These are phyloP conservation scores for Amaranthus cruentus DNA, from an alignment of 148 eudicot genomes.

Conservation along the genomic window DNA sequence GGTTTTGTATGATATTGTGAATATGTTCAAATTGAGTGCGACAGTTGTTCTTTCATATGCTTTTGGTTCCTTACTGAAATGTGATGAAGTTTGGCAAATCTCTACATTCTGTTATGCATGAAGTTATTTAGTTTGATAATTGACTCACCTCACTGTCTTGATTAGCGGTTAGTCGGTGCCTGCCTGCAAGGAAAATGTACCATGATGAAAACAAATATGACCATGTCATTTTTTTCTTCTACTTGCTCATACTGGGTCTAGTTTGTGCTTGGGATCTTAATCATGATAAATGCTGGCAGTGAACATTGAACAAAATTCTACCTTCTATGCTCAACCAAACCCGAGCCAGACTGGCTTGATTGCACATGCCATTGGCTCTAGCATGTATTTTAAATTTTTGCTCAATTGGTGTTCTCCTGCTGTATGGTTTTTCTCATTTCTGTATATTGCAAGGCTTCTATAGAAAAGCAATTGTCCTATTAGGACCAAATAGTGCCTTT, in stretches of 20 bases:
- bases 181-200: not conserved
- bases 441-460: too few species aligned
- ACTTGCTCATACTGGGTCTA: not conserved
- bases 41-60: not conserved
- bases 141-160: not conserved
- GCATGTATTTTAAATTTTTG: too few species aligned
- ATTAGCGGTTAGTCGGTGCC: not conserved
- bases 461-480: not conserved
- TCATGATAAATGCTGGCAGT: not conserved
- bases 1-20: not conserved
- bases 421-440: not conserved
- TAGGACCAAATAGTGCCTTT: not conserved
- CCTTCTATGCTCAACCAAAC: not conserved
- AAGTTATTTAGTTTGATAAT: not conserved
- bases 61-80: slow-evolving; percentile 2
- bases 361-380: not conserved
- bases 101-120: not conserved
- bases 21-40: not conserved
- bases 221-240: not conserved
- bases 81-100: not conserved
- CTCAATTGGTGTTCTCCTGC: not conserved
- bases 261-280: not conserved
- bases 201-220: not conserved
- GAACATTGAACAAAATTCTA: not conserved
- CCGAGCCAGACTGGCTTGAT: not conserved